Conservation (phyloP, 257 asterid species). For the Penstemon barbatus region DNA sequence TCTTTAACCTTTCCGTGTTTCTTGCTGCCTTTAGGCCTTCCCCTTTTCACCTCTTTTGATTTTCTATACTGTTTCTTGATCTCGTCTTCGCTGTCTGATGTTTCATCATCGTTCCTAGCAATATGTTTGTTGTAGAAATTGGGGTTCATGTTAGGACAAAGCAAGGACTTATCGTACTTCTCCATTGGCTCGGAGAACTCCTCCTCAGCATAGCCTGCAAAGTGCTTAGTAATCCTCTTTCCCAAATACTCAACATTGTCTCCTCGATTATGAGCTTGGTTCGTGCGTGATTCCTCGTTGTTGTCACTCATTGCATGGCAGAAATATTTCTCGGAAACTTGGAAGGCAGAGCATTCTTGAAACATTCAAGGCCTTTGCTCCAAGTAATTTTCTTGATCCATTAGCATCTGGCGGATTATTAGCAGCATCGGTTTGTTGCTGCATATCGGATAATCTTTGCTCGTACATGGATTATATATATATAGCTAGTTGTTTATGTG, state of each 20-base stretch:
- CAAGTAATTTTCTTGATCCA: constrained; percentile 63
- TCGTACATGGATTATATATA: too few relatives aligned
- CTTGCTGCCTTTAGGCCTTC: constrained; percentile 52
- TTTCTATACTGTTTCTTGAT: constrained; percentile 33
- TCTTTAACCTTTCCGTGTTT: constrained; percentile 27
- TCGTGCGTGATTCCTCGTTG: constrained; percentile 8
- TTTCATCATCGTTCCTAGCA: background rate
- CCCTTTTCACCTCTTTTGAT: constrained; percentile 36
- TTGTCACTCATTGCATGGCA: constrained; percentile 34
- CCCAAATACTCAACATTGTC: constrained; percentile 15
- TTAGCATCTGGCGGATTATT: constrained; percentile 42
- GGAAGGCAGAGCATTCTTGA: constrained; percentile 64
- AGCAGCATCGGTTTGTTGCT: too few relatives aligned
- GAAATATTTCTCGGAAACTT: constrained; percentile 71
- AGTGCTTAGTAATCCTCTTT: constrained; percentile 41
- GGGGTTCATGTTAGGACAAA: constrained; percentile 58
- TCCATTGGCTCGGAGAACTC: constrained; percentile 34
- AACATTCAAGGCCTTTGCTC: constrained; percentile 49
- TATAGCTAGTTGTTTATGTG: too few relatives aligned
- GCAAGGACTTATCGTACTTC: constrained; percentile 55
- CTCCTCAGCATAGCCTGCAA: constrained; percentile 29
- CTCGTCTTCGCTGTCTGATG: constrained; percentile 34
- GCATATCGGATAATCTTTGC: too few relatives aligned
- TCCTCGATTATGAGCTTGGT: constrained; percentile 26
- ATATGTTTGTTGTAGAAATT: constrained; percentile 38